phyloP scores from a whole-genome alignment of 2,329 filamentous ascomycete genomes.

The Cercospora zeina region DNA sequence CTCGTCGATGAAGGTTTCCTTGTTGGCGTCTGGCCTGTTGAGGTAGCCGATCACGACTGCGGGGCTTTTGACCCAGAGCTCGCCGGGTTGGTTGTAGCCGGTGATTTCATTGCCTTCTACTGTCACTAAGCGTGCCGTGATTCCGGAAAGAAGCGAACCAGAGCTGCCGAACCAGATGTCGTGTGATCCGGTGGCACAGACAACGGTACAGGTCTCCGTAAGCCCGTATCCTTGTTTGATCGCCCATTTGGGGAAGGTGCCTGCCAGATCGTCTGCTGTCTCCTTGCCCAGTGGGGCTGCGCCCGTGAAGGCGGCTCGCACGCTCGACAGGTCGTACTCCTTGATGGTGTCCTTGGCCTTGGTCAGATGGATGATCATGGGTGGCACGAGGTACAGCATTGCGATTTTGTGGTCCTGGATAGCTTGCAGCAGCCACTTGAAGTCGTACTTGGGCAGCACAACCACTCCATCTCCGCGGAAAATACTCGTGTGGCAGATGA shows the following conservation, averaged over 20 bases:
- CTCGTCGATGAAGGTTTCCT: slow-evolving; percentile 66
- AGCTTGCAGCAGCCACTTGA: slow-evolving; percentile 62
- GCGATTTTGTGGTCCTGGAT: slow-evolving; percentile 70
- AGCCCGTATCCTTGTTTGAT: slow-evolving; percentile 68
- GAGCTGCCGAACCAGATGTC: slow-evolving; percentile 73
- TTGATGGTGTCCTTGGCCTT: slow-evolving; percentile 62
- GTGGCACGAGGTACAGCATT: slow-evolving; percentile 70
- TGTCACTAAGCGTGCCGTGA: slow-evolving; percentile 66
- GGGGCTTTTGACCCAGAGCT: slow-evolving; percentile 76
- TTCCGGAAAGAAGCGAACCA: slow-evolving; percentile 67
- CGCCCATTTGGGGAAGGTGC: slow-evolving; percentile 62
- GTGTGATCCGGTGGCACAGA: slow-evolving; percentile 58
- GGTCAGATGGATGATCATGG: slow-evolving; percentile 75
- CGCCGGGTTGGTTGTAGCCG: slow-evolving; percentile 71
- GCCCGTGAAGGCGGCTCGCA: slow-evolving; percentile 67
- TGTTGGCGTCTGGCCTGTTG: slow-evolving; percentile 79
- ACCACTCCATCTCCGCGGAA: slow-evolving; percentile 74
- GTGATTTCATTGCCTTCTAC: slow-evolving; percentile 70
- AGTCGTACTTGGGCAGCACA: slow-evolving; percentile 73
- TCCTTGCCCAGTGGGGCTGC: slow-evolving; percentile 77
- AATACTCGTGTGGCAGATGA: slow-evolving; percentile 64
- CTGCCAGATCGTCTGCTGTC: slow-evolving; percentile 64
- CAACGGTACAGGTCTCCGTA: slow-evolving; percentile 74
- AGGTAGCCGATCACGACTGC: slow-evolving; percentile 80
- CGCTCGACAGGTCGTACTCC: slow-evolving; percentile 70